Evolutionary conservation across 805 yeast genomes (phyloP), one percentile per base, ranked within the genome.

Genomic region (Maudiozyma bulderi): DNA sequence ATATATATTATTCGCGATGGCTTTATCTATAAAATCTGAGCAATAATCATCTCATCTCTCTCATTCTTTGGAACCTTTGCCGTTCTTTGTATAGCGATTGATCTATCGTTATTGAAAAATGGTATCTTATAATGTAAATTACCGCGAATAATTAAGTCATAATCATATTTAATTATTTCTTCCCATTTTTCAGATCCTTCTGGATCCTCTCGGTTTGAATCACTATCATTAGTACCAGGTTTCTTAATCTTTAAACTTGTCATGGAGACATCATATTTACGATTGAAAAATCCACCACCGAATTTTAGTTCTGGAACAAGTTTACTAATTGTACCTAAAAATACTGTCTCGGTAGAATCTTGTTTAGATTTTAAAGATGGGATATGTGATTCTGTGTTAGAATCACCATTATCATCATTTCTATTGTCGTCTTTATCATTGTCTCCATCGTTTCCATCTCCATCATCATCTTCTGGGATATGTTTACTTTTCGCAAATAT

Each of bases 101-200:
- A 75, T 57, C 77, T 75, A 44, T 72, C 72, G 8, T 74, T 70
- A 35, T 67, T 66, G 33, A 75, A 70, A 53, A 90, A 72, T 1
- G 95, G 93, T 47, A 89, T 71, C 45, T 76, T 78, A 65, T 91
- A 91, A 58, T 78, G 80, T 61, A 91, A 73, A 26, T 82, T 80
- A 1, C 98, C 98, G 45, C 95, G 73, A 3, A 91, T 73, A 20
- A 88, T 84, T 55, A 91, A 70, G 52, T 88, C 96, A 64, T 90
- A 91, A 10, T 95, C 95, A 60, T 86, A 78, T 52, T 79, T 77
- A 9, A 84, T 80, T 10, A 91, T 78, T 10, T 72, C 71, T 46
- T 78, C 76, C 98, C 98, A 90, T 59, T 81, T 81, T 47, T 75
- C 67, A 20, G 59, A 49, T 45, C 68, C 72, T 46, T 66, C 62